phyloP scores from a whole-genome alignment of 768 basidiomycete genomes.

The Kwoniella sp. region DNA sequence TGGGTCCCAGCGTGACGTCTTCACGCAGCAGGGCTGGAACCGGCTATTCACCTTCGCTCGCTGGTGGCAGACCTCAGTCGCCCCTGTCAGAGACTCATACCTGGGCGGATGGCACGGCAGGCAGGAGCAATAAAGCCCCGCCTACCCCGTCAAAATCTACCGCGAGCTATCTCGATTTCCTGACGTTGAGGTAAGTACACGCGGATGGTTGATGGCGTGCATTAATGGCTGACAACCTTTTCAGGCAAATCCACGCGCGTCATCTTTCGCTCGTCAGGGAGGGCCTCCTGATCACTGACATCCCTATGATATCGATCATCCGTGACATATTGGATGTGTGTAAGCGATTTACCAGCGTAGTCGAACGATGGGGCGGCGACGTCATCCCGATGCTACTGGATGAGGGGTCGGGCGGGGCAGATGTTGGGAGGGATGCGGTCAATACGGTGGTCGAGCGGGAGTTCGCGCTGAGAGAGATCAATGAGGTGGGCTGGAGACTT shows the following conservation, averaged over 20 bases:
- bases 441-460: constrained; percentile 61
- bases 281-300: constrained; percentile 71
- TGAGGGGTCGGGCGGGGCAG: constrained; percentile 65
- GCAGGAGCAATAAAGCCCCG: constrained; percentile 16
- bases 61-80: background rate
- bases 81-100: constrained; percentile 10
- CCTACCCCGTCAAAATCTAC: constrained; percentile 21
- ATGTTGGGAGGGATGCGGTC: constrained; percentile 19
- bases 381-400: constrained; percentile 76
- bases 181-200: constrained; percentile 57
- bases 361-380: constrained; percentile 90
- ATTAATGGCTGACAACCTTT: background rate
- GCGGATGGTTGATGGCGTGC: background rate
- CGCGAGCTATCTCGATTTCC: constrained; percentile 66
- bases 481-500: constrained; percentile 59
- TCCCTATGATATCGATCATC: constrained; percentile 60
- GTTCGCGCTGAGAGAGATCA: constrained; percentile 66
- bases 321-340: constrained; percentile 75
- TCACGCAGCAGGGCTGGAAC: background rate
- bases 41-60: background rate
- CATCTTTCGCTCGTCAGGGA: constrained; percentile 75
- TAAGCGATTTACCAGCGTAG: constrained; percentile 70
- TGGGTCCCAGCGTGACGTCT: background rate
- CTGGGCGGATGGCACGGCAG: constrained; percentile 14
- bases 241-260: constrained; percentile 68